Percentiles rank a stretch among this genome's conserved stretches.
Conservation (phyloP, 371 early-diverging fungal genomes). For the Thermomucor indicae-seudaticae region DNA sequence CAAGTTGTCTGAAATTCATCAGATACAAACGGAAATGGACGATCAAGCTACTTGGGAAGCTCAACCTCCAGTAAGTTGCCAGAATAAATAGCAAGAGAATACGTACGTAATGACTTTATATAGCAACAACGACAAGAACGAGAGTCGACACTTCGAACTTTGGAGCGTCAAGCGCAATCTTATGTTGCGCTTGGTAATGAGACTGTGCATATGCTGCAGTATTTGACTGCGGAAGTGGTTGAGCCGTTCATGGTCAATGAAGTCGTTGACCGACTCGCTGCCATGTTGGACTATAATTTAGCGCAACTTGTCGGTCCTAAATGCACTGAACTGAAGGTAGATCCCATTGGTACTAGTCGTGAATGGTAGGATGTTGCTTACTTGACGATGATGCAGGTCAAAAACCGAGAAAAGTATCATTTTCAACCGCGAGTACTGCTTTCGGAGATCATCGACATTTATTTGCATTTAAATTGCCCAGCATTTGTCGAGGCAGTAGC, state of each 20-base stretch:
- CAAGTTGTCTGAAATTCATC: conserved; percentile 82
- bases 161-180: conserved; percentile 84
- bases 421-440: conserved; percentile 91
- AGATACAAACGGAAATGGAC: conserved; percentile 76
- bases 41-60: conserved; percentile 52
- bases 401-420: conserved; percentile 84
- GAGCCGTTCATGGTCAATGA: conserved; percentile 87
- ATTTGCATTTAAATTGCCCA: conserved; percentile 68
- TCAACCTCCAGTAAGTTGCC: conserved; percentile 41
- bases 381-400: conserved; percentile 47
- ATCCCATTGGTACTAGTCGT: neutral
- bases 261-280: conserved; percentile 91
- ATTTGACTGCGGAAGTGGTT: conserved; percentile 75
- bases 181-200: conserved; percentile 89
- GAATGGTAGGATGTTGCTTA: neutral
- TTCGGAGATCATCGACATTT: conserved; percentile 83
- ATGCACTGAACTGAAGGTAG: conserved; percentile 82
- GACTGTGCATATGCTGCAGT: conserved; percentile 89
- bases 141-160: conserved; percentile 53
- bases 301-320: conserved; percentile 91
- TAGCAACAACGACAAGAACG: conserved; percentile 67
- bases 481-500: conserved; percentile 85
- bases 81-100: neutral
- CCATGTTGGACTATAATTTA: conserved; percentile 96
- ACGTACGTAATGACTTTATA: neutral